phyloP scores from a whole-genome alignment of 2,329 filamentous ascomycete genomes.

The Nothophoma quercina region DNA sequence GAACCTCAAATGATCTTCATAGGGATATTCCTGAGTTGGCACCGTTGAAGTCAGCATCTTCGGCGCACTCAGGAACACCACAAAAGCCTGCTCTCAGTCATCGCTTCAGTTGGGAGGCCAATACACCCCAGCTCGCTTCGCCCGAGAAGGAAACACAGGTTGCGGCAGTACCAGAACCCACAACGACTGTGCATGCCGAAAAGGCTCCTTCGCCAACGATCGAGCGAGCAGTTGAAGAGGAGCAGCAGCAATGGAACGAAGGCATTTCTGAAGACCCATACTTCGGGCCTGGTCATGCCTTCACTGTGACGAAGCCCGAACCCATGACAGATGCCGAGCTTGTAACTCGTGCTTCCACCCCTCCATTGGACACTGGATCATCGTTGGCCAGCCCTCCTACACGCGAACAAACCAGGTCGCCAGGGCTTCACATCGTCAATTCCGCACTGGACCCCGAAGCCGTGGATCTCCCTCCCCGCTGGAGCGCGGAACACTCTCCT shows the following conservation, averaged over 20 bases:
- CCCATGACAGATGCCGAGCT: slow-evolving; percentile 29
- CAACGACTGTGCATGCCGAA: slow-evolving; percentile 14
- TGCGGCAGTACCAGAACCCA: slow-evolving; percentile 19
- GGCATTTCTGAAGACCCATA: slow-evolving; percentile 31
- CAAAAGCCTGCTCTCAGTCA: slow-evolving; percentile 33
- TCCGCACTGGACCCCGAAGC: slow-evolving; percentile 47
- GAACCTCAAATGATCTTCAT: slow-evolving; percentile 29
- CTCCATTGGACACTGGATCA: slow-evolving; percentile 25
- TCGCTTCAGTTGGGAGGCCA: slow-evolving; percentile 46
- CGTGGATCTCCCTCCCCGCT: slow-evolving; percentile 47
- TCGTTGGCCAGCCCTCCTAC: slow-evolving; percentile 26
- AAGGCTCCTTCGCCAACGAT: slow-evolving; percentile 19
- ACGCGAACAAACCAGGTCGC: slow-evolving; percentile 32
- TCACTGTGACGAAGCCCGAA: slow-evolving; percentile 33
- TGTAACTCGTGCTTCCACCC: slow-evolving; percentile 20
- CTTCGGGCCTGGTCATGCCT: slow-evolving; percentile 38
- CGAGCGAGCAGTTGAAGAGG: slow-evolving; percentile 26
- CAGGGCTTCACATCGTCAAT: slow-evolving; percentile 55
- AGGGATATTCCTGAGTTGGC: slow-evolving; percentile 15
- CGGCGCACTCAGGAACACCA: slow-evolving; percentile 22
- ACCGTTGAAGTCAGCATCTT: slow-evolving; percentile 12
- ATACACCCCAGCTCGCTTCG: slow-evolving; percentile 18
- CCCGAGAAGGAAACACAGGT: slow-evolving; percentile 21
- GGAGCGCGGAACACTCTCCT: slow-evolving; percentile 30
- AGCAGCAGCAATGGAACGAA: slow-evolving; percentile 26